Evolutionary conservation across 1,284 basidiomycete genomes (phyloP).

Genomic region (Irpex sp.): DNA sequence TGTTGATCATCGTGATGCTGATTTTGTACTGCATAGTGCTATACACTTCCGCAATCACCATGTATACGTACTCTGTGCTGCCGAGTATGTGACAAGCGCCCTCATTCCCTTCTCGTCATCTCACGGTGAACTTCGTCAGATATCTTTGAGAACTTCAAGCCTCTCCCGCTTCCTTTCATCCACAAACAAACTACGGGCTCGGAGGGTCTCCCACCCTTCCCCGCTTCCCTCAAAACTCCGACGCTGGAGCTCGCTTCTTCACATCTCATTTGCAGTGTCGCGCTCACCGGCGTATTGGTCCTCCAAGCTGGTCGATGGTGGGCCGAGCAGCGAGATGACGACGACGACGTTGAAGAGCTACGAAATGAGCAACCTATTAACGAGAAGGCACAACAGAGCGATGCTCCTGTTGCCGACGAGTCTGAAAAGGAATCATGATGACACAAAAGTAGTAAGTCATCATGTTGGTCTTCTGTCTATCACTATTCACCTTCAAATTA

Average conservation of each 20-base stretch:
- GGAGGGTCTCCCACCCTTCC: conserved; percentile 19
- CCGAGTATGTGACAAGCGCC: conserved; percentile 52
- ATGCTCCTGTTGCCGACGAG: background rate
- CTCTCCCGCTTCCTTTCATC: conserved; percentile 37
- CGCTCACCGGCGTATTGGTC: conserved; percentile 71
- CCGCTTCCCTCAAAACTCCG: conserved; percentile 42
- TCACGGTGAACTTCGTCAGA: conserved; percentile 28
- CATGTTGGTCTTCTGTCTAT: background rate
- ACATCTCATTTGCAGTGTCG: conserved; percentile 77
- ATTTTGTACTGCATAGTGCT: conserved; percentile 44
- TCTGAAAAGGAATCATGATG: conserved; percentile 4
- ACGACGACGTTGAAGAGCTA: conserved; percentile 23
- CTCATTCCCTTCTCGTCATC: background rate
- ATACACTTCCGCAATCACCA: conserved; percentile 57
- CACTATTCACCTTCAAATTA: background rate
- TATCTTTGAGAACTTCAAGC: conserved; percentile 49
- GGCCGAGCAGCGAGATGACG: conserved; percentile 60
- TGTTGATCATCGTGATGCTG: conserved; percentile 1
- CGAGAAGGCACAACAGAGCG: conserved; percentile 7
- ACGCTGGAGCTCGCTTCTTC: conserved; percentile 74
- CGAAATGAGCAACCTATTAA: conserved; percentile 14
- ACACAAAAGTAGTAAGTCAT: background rate
- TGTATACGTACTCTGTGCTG: conserved; percentile 68
- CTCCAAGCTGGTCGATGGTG: conserved; percentile 77
- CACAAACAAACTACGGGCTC: conserved; percentile 1